phyloP scores from a whole-genome alignment of 2,329 filamentous ascomycete species.

The Venturia aucupariae region DNA sequence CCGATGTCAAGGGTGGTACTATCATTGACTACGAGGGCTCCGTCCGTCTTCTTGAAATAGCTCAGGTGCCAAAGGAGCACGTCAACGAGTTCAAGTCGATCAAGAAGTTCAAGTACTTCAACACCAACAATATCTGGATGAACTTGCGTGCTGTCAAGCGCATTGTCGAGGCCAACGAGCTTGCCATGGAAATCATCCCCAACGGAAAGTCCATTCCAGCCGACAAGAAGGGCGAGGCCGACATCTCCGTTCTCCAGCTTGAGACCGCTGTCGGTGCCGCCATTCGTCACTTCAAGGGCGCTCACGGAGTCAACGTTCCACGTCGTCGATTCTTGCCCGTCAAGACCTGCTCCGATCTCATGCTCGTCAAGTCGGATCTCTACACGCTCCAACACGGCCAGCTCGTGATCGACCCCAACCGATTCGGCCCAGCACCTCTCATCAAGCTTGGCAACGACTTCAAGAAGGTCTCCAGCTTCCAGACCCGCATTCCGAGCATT shows the following conservation, averaged over 20 bases:
- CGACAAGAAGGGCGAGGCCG: slow-evolving; percentile 99
- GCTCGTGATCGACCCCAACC: slow-evolving; percentile 90
- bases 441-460: slow-evolving; percentile 99
- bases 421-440: slow-evolving; percentile 90
- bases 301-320: slow-evolving; percentile 97
- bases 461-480: slow-evolving; percentile 99
- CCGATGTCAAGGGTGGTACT: slow-evolving; percentile 99
- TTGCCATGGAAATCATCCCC: slow-evolving; percentile 99
- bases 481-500: slow-evolving; percentile 77
- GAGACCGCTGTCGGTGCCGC: slow-evolving; percentile 97
- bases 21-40: slow-evolving; percentile 99
- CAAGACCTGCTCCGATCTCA: slow-evolving; percentile 98
- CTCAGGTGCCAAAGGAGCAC: slow-evolving; percentile 98
- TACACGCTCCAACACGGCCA: slow-evolving; percentile 99
- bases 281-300: slow-evolving; percentile 97
- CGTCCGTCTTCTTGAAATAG: slow-evolving; percentile 94
- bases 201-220: slow-evolving; percentile 98
- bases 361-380: slow-evolving; percentile 99
- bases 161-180: slow-evolving; percentile 95
- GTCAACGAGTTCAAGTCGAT: slow-evolving; percentile 99
- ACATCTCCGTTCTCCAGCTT: slow-evolving; percentile 94
- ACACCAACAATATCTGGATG: slow-evolving; percentile 99
- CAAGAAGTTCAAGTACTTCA: slow-evolving; percentile 99
- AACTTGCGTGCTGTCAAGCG: slow-evolving; percentile 97
- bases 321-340: slow-evolving; percentile 96